These are phyloP conservation scores for Solanum bulbocastanum DNA, from an alignment of 257 asterid genomes.

Conservation along the genomic window DNA sequence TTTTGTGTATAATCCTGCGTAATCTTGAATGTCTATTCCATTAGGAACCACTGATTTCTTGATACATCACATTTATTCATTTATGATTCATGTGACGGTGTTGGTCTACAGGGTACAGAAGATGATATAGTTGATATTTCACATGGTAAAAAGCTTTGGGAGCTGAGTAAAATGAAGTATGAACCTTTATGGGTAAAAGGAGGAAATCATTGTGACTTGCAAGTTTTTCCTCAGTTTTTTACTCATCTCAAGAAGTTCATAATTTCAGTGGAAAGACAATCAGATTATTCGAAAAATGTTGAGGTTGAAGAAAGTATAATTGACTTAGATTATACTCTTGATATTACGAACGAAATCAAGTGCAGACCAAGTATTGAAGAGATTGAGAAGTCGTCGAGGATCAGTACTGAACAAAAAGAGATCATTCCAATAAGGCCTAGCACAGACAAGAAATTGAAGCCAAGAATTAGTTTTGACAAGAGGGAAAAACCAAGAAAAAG, in stretches of 20 bases:
- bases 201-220: slow-evolving; percentile 3
- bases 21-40: background rate
- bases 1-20: background rate
- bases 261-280: background rate
- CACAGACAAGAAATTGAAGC: background rate
- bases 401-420: background rate
- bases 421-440: background rate
- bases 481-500: slow-evolving; percentile 1
- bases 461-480: background rate
- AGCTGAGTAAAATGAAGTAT: background rate
- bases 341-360: background rate
- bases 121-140: slow-evolving; percentile 7
- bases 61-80: background rate
- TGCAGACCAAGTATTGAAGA: slow-evolving; percentile 1
- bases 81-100: background rate
- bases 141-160: slow-evolving; percentile 6
- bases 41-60: background rate
- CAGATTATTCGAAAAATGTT: background rate
- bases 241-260: slow-evolving; percentile 2
- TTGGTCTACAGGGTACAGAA: slow-evolving; percentile 1
- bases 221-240: background rate
- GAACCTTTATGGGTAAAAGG: slow-evolving; percentile 8
- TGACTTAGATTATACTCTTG: background rate
- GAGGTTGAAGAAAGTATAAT: background rate
- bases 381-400: background rate